phyloP scores from a whole-genome alignment of 2,329 filamentous ascomycete species.

The Xylariaceae sp. region DNA sequence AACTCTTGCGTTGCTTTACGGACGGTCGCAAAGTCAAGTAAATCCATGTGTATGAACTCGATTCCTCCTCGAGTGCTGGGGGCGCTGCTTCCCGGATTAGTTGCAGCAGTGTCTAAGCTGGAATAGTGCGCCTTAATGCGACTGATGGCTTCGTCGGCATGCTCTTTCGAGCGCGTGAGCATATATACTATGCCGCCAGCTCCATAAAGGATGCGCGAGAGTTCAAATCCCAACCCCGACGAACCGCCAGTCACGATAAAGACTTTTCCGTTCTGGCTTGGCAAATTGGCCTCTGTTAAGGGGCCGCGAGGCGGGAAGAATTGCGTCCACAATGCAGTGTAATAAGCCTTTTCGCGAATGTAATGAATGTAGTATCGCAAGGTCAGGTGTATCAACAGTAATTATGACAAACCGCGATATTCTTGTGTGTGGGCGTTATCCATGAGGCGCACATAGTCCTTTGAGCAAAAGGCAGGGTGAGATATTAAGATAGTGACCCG shows the following conservation, averaged over 20 bases:
- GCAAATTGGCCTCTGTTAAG: not conserved
- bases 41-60: conserved; percentile 1
- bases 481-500: too few relatives aligned
- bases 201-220: not conserved
- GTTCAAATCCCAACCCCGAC: not conserved
- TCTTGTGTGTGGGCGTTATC: too few relatives aligned
- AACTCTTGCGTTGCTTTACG: not conserved
- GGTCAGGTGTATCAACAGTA: too few relatives aligned
- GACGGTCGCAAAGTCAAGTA: not conserved
- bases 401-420: too few relatives aligned
- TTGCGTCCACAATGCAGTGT: not conserved
- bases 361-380: too few relatives aligned
- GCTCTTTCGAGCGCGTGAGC: conserved; percentile 36
- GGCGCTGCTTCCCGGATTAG: too few relatives aligned
- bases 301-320: not conserved
- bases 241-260: not conserved
- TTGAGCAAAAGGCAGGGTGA: too few relatives aligned
- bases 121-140: conserved; percentile 16
- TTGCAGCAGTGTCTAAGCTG: not conserved
- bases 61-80: not conserved
- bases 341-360: too few relatives aligned
- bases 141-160: conserved; percentile 18
- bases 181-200: conserved; percentile 42
- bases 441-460: too few relatives aligned
- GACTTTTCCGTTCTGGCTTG: not conserved